Percentiles rank a stretch among this genome's conserved stretches.
These are phyloP conservation scores for Exophiala dermatitidis DNA, from an alignment of 2,329 filamentous ascomycete genomes.

Conservation along the genomic window DNA sequence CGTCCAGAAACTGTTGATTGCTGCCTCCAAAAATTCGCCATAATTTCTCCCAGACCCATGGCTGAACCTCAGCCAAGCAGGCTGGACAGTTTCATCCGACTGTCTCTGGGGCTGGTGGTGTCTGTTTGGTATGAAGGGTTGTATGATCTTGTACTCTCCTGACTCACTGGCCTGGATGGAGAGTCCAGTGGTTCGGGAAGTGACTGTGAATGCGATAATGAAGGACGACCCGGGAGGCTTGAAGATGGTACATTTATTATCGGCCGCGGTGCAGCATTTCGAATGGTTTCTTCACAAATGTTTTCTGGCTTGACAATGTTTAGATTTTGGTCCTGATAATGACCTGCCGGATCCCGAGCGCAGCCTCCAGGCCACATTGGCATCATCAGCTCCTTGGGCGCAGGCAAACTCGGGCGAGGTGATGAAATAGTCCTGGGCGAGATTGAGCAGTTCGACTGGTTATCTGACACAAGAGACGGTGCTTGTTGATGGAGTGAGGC, in stretches of 20 bases:
- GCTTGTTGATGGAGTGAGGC: slow-evolving; percentile 52
- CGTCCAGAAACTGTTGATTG: too few relatives aligned
- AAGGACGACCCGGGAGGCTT: not conserved
- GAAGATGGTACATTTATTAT: not conserved
- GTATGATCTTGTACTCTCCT: not conserved
- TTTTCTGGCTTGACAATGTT: not conserved
- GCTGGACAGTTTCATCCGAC: slow-evolving; percentile 19
- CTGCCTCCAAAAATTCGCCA: too few relatives aligned
- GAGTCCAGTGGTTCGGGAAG: not conserved
- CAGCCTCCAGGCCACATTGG: slow-evolving; percentile 12
- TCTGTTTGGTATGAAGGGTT: not conserved
- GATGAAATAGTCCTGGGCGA: slow-evolving; percentile 46
- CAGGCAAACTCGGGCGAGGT: slow-evolving; percentile 34
- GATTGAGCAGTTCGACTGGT: slow-evolving; percentile 55
- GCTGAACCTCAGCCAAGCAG: slow-evolving; percentile 11
- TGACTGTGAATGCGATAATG: not conserved
- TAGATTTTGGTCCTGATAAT: not conserved
- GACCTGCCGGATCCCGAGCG: not conserved
- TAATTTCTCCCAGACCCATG: too few relatives aligned
- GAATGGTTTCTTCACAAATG: not conserved
- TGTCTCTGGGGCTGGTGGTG: slow-evolving; percentile 5
- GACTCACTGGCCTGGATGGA: not conserved
- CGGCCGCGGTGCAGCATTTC: not conserved
- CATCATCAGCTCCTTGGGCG: slow-evolving; percentile 33
- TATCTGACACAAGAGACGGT: slow-evolving; percentile 65